These are phyloP conservation scores for Sabuloglossum arenarium DNA, from an alignment of 495 filamentous ascomycete species.

Conservation along the genomic window DNA sequence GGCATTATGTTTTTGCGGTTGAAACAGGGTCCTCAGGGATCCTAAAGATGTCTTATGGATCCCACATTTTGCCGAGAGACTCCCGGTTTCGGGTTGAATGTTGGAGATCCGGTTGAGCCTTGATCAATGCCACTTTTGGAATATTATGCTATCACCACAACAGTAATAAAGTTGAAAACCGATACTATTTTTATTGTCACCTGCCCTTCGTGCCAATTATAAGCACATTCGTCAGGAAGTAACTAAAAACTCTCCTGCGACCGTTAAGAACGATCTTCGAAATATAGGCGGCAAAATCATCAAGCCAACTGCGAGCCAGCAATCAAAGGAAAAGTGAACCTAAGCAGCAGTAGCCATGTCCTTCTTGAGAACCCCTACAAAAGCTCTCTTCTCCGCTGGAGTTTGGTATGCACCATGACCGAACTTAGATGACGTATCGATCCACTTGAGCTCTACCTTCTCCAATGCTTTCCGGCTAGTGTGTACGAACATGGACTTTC, in stretches of 20 bases:
- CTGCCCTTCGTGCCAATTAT: neutral
- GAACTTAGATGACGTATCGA: conserved; percentile 99
- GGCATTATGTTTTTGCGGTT: too few species aligned
- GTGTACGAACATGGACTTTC: conserved; percentile 98
- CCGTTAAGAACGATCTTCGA: neutral
- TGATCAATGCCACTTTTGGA: neutral
- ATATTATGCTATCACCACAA: neutral
- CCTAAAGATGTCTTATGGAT: neutral
- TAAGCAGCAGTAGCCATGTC: neutral
- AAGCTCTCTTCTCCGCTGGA: conserved; percentile 82
- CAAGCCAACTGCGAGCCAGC: neutral
- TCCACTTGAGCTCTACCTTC: conserved; percentile 99
- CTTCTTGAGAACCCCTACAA: conserved; percentile 98
- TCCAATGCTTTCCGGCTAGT: conserved; percentile 85
- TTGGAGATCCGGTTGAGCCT: neutral
- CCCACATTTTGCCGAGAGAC: neutral
- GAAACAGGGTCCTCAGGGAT: neutral
- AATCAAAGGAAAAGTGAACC: neutral
- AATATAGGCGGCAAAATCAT: neutral
- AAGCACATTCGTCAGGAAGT: neutral
- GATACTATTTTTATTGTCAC: neutral
- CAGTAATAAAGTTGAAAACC: neutral
- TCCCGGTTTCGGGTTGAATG: neutral
- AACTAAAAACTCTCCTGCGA: neutral
- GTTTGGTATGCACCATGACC: conserved; percentile 99